These are phyloP conservation scores for Starmerella cellae DNA, from an alignment of 805 yeast genomes.

Conservation along the genomic window DNA sequence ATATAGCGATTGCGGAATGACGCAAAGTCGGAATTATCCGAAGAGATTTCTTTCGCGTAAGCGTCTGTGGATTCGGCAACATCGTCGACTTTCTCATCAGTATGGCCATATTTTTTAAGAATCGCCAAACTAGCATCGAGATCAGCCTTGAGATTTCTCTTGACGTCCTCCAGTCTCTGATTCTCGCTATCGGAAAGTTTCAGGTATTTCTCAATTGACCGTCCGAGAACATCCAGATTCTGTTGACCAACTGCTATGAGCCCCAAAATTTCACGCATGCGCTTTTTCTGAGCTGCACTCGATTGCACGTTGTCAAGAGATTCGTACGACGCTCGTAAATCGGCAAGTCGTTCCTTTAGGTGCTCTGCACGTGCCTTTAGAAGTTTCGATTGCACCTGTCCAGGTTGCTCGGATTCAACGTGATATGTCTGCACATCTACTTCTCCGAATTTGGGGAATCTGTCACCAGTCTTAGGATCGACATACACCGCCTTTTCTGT, in stretches of 20 bases:
- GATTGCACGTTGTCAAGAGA: conserved; percentile 20
- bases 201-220: conserved; percentile 12
- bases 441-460: conserved; percentile 37
- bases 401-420: conserved; percentile 27
- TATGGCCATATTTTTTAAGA: background rate
- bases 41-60: background rate
- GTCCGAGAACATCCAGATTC: conserved; percentile 1
- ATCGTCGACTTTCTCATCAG: background rate
- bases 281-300: background rate
- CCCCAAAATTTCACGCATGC: conserved; percentile 4
- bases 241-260: conserved; percentile 6
- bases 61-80: background rate
- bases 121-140: background rate
- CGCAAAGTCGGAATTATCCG: background rate
- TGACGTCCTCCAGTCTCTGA: conserved; percentile 5
- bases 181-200: conserved; percentile 14
- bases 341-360: conserved; percentile 25
- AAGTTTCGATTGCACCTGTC: conserved; percentile 22
- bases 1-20: conserved; percentile 56
- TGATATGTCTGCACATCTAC: conserved; percentile 52
- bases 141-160: background rate
- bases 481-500: conserved; percentile 27
- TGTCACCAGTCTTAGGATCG: conserved; percentile 19
- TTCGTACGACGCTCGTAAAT: conserved; percentile 25
- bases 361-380: conserved; percentile 23